These are phyloP conservation scores for Penicillium taxi DNA, from an alignment of 495 filamentous ascomycete species.

Conservation along the genomic window DNA sequence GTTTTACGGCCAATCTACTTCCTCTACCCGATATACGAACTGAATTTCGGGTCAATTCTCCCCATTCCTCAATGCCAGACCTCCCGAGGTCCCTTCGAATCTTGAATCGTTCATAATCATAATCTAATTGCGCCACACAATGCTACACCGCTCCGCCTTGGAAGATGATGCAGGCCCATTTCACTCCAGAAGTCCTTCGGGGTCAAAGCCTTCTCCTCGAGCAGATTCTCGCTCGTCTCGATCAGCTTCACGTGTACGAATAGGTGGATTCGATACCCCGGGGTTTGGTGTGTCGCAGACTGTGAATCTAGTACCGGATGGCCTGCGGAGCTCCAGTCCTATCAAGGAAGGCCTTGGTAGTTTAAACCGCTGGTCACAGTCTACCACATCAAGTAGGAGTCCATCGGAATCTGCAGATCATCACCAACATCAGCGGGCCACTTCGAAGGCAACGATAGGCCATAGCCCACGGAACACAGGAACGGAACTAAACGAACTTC, in stretches of 20 bases:
- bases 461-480: conserved; percentile 17
- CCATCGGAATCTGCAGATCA: conserved; percentile 40
- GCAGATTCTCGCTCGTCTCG: conserved; percentile 18
- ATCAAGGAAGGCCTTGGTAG: conserved; percentile 60
- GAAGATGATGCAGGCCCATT: conserved; percentile 21
- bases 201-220: conserved; percentile 13
- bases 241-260: conserved; percentile 17
- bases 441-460: conserved; percentile 47
- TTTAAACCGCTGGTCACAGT: conserved; percentile 77
- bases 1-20: conserved; percentile 1
- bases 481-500: conserved; percentile 8
- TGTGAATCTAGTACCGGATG: conserved; percentile 7
- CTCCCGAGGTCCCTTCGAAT: conserved; percentile 5
- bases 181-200: conserved; percentile 17
- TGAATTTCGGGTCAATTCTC: neutral
- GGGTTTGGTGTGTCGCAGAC: conserved; percentile 15
- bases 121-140: conserved; percentile 6
- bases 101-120: neutral
- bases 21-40: conserved; percentile 4
- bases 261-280: conserved; percentile 14
- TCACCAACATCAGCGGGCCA: conserved; percentile 40
- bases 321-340: conserved; percentile 28
- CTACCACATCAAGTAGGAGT: conserved; percentile 59
- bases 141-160: conserved; percentile 23
- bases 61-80: conserved; percentile 8